Base-by-base conservation (phyloP, 2,329 filamentous ascomycete species). In the Fusarium sp. region DNA sequence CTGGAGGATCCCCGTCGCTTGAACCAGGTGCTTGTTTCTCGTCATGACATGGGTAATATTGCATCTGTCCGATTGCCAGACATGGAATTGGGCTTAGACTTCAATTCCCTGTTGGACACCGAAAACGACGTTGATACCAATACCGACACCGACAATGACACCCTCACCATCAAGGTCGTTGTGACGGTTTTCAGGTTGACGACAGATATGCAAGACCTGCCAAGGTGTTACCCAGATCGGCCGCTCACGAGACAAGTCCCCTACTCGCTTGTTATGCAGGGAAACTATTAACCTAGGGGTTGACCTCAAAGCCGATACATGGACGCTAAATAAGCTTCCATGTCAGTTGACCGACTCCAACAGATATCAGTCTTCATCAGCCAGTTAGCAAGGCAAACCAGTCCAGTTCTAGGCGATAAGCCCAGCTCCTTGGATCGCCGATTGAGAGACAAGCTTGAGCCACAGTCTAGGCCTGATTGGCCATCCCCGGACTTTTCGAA, bases 401-500 rank as follows among this genome's bases (percentile, higher is more conserved):
- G 26, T 12, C 26, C 26, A 28, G 19, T 58, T 64, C 65, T 67
- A 57, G 56, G 48, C 52, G 65, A 73, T 64, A 70, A 71, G 72
- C 51, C 55, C 58, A 68, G 44, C 51, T 40, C 20, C 19, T 28
- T 57, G 68, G 67, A 70, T 69, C 62, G 65, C 47, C 65, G 65
- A 71, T 70, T 69, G 30, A 61, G 48, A 69, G 56, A 62, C 69
- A 69, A 66, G 40, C 47, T 45, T 51, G 53, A 53, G 44, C 59
- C 51, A 36, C 58, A 49, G 40, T 39, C 24, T 34, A n/a, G 19
- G 57, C 47, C 54, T 65, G 72, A 76, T 76, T 76, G 74, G 74
- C 50, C 55, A 65, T 55, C 74, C 74, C 74, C 74, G 66, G 74
- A 76, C 71, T 74, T 67, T 53, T 68, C 38, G 26, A 44, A 57